phyloP scores from a whole-genome alignment of 352 stramenopile genomes.

The Thalassiosira delicatula region DNA sequence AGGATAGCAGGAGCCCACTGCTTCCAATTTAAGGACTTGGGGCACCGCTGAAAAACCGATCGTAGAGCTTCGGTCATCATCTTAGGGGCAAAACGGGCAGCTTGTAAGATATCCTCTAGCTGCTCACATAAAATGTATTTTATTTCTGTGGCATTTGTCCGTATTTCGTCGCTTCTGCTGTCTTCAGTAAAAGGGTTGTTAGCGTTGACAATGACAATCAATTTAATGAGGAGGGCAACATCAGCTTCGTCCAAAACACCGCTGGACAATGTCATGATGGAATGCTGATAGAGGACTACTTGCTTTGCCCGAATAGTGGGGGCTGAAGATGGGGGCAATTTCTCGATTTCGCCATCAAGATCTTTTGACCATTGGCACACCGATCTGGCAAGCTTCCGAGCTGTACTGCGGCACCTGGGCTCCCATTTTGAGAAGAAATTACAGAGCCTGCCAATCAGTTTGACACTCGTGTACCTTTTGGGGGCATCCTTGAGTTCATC shows the following conservation, averaged over 20 bases:
- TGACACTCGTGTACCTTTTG: conserved; percentile 40
- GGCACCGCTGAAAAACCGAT: conserved; percentile 36
- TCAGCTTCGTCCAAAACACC: conserved; percentile 49
- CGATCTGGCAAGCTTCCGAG: conserved; percentile 29
- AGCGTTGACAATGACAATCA: conserved; percentile 47
- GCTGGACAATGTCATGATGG: conserved; percentile 35
- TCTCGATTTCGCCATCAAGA: conserved; percentile 34
- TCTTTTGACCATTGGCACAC: conserved; percentile 46
- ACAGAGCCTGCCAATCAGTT: conserved; percentile 42
- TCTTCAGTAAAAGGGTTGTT: conserved; percentile 49
- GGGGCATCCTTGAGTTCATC: conserved; percentile 48
- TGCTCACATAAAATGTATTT: conserved; percentile 31
- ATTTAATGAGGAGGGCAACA: conserved; percentile 39
- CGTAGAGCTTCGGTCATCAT: conserved; percentile 48
- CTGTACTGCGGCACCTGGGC: conserved; percentile 22
- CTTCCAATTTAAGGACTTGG: conserved; percentile 39
- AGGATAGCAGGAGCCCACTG: conserved; percentile 5
- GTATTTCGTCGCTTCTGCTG: conserved; percentile 33
- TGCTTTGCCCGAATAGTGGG: conserved; percentile 40
- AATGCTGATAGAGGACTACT: conserved; percentile 50
- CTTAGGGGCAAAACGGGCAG: background rate
- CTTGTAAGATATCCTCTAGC: conserved; percentile 38
- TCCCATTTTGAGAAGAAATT: conserved; percentile 53
- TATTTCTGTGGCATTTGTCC: conserved; percentile 33
- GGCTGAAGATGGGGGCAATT: conserved; percentile 25